Base-by-base conservation (phyloP, 23 red algal genomes). In the Agarophyton chilense region DNA sequence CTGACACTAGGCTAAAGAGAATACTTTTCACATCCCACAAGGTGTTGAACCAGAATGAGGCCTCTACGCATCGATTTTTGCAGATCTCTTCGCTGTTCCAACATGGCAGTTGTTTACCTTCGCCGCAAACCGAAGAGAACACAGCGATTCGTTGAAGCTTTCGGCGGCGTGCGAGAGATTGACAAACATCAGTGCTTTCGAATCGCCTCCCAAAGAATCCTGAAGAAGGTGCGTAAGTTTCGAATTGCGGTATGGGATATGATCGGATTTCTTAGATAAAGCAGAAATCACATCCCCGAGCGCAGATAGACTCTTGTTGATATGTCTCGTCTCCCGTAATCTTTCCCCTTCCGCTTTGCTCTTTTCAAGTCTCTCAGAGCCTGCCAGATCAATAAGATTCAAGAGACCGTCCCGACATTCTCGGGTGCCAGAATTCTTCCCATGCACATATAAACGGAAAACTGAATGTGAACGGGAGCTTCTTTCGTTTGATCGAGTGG, bases 181-280 rank as follows among this genome's bases (percentile, higher is more conserved):
- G 2, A 99, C 97, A 72, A 99, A 99, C 97, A 99, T 99, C 39
- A 99, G 93, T 24, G 97, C 95, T 90, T 99, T 99, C 53, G 78
- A 89, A 79, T 96, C 88, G 4, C 93, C 97, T 35, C 97, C 97
- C 4, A 99, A 62, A 2, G 97, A 99, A 64, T 99, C 97, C 47
- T 96, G 91, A 49, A 99, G 89, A n/a, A 99, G 45, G 61, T 94
- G 85, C 4, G 97, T 99, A 36, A 99, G 93, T 61, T 99, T 99
- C 22, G 92, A 95, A 72, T 96, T 96, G 28, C 97, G 84, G 73
- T 89, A 99, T 4, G 93, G 93, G 32, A 99, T 77, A 77, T 96
- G 90, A 36, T 77, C 71, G 18, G 88, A 82, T 22, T 88, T 72
- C 29, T 90, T 93, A 0, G 97, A 79, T 29, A 99, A 73, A 0